Base-by-base conservation (phyloP, 169 alveolate species). In the Amoebophrya sp. region DNA sequence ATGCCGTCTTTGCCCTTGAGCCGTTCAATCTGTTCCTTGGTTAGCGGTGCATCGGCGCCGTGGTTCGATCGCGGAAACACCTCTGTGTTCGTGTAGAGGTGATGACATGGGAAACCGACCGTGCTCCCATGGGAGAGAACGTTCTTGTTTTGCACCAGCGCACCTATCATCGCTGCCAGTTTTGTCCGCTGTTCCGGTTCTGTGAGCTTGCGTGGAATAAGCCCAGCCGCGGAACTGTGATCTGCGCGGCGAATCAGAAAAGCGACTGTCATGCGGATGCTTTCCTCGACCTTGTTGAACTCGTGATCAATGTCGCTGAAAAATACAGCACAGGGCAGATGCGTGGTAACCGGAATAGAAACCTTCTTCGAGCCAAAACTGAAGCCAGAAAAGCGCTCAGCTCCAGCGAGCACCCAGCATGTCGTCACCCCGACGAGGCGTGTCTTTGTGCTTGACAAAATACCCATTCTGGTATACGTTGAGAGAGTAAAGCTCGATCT, bases 371-470 rank as follows among this genome's bases (percentile, higher is more conserved):
- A 0, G 2, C 83, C 26, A 26, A 26, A 65, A n/a, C n/a, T n/a
- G n/a, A 26, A 65, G 3, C 83, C 26, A 1, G 83, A 65, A 6
- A 36, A 0, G 38, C 39, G 83, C n/a, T 6, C 83, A 29, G 83
- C 83, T 29, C 83, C 83, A 18, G 83, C 83, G 33, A 65, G 83
- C 83, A 65, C 83, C 83, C 83, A 65, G 83, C 83, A 65, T 83
- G 90, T 83, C 90, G 41, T 83, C 90, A 23, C 90, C 90, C 41
- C 90, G 41, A n/a, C n/a, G n/a, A 0, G 90, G 90, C 47, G 90
- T 83, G 47, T 83, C 90, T 34, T 83, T 83, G 90, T 83, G 90
- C 90, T 39, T 83, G 29, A 39, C 90, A 83, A 83, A 83, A 47
- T 83, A 47, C 41, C 90, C 90, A n/a, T 34, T 47, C 26, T 83